Base-by-base conservation (phyloP, 2,329 filamentous ascomycete genomes). In the Aspergillus tamarii region DNA sequence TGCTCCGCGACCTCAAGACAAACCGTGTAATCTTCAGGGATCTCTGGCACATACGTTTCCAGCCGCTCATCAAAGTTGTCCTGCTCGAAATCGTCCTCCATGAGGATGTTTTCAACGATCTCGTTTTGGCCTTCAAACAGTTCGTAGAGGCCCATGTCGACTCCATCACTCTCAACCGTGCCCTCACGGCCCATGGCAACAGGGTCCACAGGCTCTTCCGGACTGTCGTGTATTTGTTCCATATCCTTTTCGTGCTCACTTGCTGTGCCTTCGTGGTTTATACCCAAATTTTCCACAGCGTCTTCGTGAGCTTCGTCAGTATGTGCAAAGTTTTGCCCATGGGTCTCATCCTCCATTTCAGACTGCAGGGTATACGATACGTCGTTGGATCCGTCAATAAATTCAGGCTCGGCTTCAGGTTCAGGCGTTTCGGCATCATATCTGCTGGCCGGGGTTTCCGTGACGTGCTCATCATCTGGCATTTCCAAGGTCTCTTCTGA, bases 381-480 rank as follows among this genome's bases (percentile, higher is more conserved):
- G 5, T 62, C 61, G 14, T 57, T 46, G 28, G 30, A 41, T 8
- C 64, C 60, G 10, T 60, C 50, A 39, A 64, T 63, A 36, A 28
- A 16, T 50, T 67, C 59, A 9, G 46, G 26, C 11, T 48, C 57
- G 9, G 19, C 7, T 21, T 60, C 45, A 52, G 52, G 32, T 26
- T 55, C 52, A 26, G 52, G 52, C 1, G 32, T 55, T 6, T 39
- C 28, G 6, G 52, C 6, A 55, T 23, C 57, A n/a, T 19, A 9
- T 53, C 19, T 1, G 12, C 41, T 8, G 12, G 26, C 46, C 19
- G 23, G 12, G n/a, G 32, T 62, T 28, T 41, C 62, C 28, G 69
- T 65, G 41, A 69, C 67, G 46, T 66, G 64, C 30, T 70, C 69
- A 6, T 72, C 70, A 10, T 70, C 67, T 1, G 72, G 68, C 62